Evolutionary conservation across 805 yeast genomes (phyloP).

Genomic region (Lipomyces mesembrius): DNA sequence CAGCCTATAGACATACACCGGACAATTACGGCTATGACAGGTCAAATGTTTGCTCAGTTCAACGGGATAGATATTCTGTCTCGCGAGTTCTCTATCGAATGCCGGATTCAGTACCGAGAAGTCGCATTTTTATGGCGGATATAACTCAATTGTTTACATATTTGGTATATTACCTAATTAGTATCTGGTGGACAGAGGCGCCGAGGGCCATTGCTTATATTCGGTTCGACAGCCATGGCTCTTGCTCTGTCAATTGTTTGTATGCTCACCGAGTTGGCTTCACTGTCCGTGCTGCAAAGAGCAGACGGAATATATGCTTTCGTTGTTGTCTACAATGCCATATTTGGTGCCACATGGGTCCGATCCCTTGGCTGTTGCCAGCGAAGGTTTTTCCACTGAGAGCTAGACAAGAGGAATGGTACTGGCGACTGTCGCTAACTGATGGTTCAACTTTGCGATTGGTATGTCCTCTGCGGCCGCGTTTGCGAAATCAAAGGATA

Average conservation of each 20-base stretch:
- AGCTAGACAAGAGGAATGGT: slow-evolving; percentile 67
- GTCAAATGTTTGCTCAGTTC: slow-evolving; percentile 61
- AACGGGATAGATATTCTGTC: slow-evolving; percentile 72
- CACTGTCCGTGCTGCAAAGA: slow-evolving; percentile 30
- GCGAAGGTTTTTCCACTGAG: slow-evolving; percentile 66
- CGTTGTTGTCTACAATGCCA: slow-evolving; percentile 59
- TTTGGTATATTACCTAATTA: slow-evolving; percentile 65
- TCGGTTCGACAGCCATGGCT: slow-evolving; percentile 36
- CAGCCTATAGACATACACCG: slow-evolving; percentile 62
- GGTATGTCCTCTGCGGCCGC: slow-evolving; percentile 50
- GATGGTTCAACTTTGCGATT: slow-evolving; percentile 68
- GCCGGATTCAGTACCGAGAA: slow-evolving; percentile 46
- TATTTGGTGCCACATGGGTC: slow-evolving; percentile 61
- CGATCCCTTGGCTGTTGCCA: slow-evolving; percentile 62
- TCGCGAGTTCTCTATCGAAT: slow-evolving; percentile 61
- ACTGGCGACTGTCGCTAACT: slow-evolving; percentile 62
- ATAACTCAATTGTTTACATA: slow-evolving; percentile 62
- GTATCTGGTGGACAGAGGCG: slow-evolving; percentile 64
- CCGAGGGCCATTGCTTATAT: slow-evolving; percentile 55
- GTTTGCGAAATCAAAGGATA: slow-evolving; percentile 61
- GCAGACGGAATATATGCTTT: slow-evolving; percentile 54
- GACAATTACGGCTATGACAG: slow-evolving; percentile 57
- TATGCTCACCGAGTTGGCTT: slow-evolving; percentile 34
- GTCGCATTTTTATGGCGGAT: slow-evolving; percentile 59
- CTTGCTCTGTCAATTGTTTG: slow-evolving; percentile 33